A percentile compares a stretch with the other conserved stretches of the same genome.
Conservation (phyloP, 371 early-diverging fungal genomes). For the Lichtheimia hyalospora region DNA sequence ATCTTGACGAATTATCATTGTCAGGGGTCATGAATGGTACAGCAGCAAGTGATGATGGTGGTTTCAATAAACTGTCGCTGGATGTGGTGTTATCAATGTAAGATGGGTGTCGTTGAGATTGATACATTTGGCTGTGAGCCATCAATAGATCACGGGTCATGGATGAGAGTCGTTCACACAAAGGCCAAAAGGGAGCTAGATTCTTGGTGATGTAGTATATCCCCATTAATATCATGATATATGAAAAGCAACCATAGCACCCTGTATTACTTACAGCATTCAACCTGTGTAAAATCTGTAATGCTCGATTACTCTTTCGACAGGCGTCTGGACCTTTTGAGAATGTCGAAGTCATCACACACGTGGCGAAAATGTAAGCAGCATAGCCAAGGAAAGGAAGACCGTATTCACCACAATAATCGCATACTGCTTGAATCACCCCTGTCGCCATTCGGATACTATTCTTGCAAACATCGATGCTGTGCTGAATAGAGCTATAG, state of each 20-base stretch:
- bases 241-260: too few relatives aligned
- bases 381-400: constrained; percentile 43
- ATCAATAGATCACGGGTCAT: constrained; percentile 39
- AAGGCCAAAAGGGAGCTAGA: constrained; percentile 39
- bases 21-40: too few relatives aligned
- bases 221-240: too few relatives aligned
- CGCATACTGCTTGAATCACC: constrained; percentile 27
- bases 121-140: constrained; percentile 40
- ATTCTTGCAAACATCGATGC: constrained; percentile 29
- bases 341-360: constrained; percentile 43
- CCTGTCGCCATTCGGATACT: constrained; percentile 30
- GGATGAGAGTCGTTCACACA: constrained; percentile 37
- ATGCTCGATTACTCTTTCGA: constrained; percentile 27
- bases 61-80: too few relatives aligned
- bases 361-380: constrained; percentile 46
- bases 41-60: too few relatives aligned
- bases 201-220: neutral
- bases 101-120: constrained; percentile 11
- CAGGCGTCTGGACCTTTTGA: constrained; percentile 31
- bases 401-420: constrained; percentile 32
- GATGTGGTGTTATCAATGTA: neutral
- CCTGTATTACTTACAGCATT: constrained; percentile 3
- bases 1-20: too few relatives aligned
- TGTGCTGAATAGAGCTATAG: constrained; percentile 23
- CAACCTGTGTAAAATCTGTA: constrained; percentile 27